Conservation (phyloP, 768 basidiomycete genomes). For the Pisolithus sp. region DNA sequence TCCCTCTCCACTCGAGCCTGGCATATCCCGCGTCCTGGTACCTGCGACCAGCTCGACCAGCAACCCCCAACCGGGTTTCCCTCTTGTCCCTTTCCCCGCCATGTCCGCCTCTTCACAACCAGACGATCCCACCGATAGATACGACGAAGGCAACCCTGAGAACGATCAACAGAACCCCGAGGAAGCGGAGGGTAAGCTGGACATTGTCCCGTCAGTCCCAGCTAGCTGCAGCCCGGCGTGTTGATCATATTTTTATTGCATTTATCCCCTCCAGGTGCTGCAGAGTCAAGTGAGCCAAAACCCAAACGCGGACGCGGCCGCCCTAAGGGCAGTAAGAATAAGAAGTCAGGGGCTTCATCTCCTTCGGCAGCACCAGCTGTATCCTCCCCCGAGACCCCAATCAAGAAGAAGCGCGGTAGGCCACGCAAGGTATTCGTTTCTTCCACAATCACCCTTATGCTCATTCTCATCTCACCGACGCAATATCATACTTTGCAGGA, state of each 20-base stretch:
- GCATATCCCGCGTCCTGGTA: conserved; percentile 11
- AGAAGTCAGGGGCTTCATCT: conserved; percentile 38
- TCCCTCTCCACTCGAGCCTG: conserved; percentile 36
- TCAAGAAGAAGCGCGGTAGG: conserved; percentile 44
- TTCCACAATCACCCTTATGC: background rate
- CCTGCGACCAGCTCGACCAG: conserved; percentile 12
- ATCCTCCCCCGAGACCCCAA: conserved; percentile 22
- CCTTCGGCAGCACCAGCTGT: conserved; percentile 16
- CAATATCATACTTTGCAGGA: conserved; percentile 17
- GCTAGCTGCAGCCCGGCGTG: conserved; percentile 8
- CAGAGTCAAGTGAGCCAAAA: conserved; percentile 32
- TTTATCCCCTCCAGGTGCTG: conserved; percentile 29
- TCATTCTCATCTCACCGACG: conserved; percentile 18
- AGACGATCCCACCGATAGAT: conserved; percentile 50
- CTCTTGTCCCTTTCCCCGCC: conserved; percentile 16
- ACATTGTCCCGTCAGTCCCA: conserved; percentile 8
- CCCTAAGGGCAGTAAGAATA: conserved; percentile 84
- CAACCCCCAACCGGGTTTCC: conserved; percentile 19
- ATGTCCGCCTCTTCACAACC: conserved; percentile 63
- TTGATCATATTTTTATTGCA: conserved; percentile 16
- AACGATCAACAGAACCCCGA: conserved; percentile 36
- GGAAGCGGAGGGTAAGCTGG: conserved; percentile 26
- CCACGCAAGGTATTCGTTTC: conserved; percentile 42
- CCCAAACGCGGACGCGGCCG: conserved; percentile 80
- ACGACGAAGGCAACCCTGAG: conserved; percentile 53